phyloP scores from a whole-genome alignment of 768 basidiomycete species.

The Russula griseocarnosa region DNA sequence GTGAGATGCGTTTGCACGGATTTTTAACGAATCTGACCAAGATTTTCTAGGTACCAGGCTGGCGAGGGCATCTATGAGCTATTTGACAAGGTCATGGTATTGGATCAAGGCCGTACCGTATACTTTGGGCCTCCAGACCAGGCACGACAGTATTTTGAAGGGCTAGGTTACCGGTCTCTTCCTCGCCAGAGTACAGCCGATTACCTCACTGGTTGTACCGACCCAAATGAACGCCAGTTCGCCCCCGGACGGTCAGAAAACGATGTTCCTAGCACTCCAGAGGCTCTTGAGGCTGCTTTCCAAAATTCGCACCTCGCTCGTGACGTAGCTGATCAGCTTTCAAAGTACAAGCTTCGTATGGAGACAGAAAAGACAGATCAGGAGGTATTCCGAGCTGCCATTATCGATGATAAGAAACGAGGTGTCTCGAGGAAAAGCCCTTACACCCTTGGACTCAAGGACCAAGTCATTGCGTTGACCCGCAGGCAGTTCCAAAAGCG shows the following conservation, averaged over 20 bases:
- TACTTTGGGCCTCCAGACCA: constrained; percentile 74
- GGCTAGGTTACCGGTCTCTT: constrained; percentile 65
- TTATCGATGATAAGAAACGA: constrained; percentile 72
- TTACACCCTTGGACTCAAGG: constrained; percentile 75
- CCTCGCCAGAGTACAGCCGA: constrained; percentile 89
- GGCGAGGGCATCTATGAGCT: constrained; percentile 74
- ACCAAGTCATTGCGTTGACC: constrained; percentile 69
- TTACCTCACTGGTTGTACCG: constrained; percentile 81
- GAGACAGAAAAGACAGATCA: constrained; percentile 63
- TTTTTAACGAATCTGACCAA: constrained; percentile 32
- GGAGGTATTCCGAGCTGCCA: constrained; percentile 72
- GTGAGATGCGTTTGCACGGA: constrained; percentile 36
- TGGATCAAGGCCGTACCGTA: constrained; percentile 76
- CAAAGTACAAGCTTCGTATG: constrained; percentile 53
- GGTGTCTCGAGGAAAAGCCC: constrained; percentile 76
- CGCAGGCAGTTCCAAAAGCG: constrained; percentile 69
- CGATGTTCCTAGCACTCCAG: constrained; percentile 64
- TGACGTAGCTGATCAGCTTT: constrained; percentile 45
- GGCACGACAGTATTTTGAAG: constrained; percentile 76
- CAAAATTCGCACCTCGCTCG: constrained; percentile 44
- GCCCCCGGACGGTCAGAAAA: constrained; percentile 53
- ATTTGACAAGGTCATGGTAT: constrained; percentile 86
- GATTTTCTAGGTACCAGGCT: constrained; percentile 48
- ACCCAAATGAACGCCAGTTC: constrained; percentile 81
- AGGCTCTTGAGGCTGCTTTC: constrained; percentile 63